A percentile compares a stretch with the other conserved stretches of the same genome.
Evolutionary conservation across 208 protist genomes (phyloP).

Genomic region (Trypanosoma mega): DNA sequence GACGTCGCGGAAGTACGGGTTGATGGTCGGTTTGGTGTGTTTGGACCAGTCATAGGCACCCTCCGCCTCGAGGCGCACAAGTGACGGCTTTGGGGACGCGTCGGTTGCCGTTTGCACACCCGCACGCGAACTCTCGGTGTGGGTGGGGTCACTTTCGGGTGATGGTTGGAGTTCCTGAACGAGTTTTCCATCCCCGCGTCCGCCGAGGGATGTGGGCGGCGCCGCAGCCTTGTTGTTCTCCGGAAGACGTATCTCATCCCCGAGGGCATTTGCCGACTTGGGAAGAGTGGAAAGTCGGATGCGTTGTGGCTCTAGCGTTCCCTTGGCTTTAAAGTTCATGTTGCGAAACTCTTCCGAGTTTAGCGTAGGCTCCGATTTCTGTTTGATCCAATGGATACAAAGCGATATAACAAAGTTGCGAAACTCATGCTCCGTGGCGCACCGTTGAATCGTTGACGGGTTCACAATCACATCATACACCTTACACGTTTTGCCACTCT

Average conservation of each 20-base stretch:
- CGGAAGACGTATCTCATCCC: conserved; percentile 84
- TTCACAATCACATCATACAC: conserved; percentile 93
- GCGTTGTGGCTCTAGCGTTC: conserved; percentile 79
- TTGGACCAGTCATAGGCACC: conserved; percentile 80
- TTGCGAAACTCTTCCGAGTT: conserved; percentile 86
- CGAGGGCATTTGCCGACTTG: conserved; percentile 70
- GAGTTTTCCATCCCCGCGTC: conserved; percentile 50
- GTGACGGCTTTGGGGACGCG: conserved; percentile 12
- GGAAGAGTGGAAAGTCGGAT: conserved; percentile 63
- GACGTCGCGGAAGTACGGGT: conserved; percentile 68
- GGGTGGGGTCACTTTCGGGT: background rate
- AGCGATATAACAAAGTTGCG: conserved; percentile 82
- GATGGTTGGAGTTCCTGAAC: conserved; percentile 69
- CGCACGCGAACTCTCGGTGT: background rate
- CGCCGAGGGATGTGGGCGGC: conserved; percentile 44
- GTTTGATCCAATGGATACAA: conserved; percentile 90
- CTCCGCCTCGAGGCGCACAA: conserved; percentile 38
- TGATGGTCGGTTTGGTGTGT: conserved; percentile 61
- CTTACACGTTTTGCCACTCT: conserved; percentile 80
- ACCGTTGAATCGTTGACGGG: conserved; percentile 69
- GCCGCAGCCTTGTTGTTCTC: conserved; percentile 31
- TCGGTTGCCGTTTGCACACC: background rate
- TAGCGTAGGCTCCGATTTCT: conserved; percentile 88
- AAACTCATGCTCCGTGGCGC: conserved; percentile 77
- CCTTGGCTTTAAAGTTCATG: conserved; percentile 88